Conservation (phyloP, 2,329 filamentous ascomycete genomes). For the Trichoderma oligosporum region DNA sequence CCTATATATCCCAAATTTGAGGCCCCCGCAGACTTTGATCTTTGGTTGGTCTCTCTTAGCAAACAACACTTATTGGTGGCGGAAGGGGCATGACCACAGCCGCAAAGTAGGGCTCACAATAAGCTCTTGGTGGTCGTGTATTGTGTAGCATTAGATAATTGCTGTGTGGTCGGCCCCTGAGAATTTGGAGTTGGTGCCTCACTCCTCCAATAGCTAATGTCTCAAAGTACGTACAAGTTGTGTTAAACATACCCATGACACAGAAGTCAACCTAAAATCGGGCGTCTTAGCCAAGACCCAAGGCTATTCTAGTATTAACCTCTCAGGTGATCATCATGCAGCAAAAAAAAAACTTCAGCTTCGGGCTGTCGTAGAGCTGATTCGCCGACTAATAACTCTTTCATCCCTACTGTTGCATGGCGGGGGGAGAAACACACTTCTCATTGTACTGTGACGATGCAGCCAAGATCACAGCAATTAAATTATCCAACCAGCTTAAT, state of each 20-base stretch:
- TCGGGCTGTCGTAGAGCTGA: not conserved
- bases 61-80: not conserved
- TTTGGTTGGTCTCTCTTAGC: not conserved
- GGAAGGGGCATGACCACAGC: slow-evolving; percentile 8
- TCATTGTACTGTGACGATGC: not conserved
- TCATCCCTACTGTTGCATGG: slow-evolving; percentile 2
- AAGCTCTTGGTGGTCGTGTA: slow-evolving; percentile 4
- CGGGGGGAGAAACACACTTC: not conserved
- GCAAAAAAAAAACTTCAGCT: not conserved
- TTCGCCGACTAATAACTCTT: not conserved
- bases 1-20: not conserved
- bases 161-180: slow-evolving; percentile 8
- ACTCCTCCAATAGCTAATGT: no score
- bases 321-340: slow-evolving; percentile 2
- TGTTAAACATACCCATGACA: slow-evolving; percentile 8
- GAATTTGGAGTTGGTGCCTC: no score
- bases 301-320: slow-evolving; percentile 3
- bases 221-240: no score
- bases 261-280: not conserved
- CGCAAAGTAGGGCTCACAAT: not conserved
- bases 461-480: not conserved
- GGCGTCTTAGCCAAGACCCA: not conserved
- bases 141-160: no score
- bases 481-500: not conserved
- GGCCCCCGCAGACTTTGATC: not conserved